These are phyloP conservation scores for Phytophthora palmivora DNA, from an alignment of 352 stramenopile genomes.

Conservation along the genomic window DNA sequence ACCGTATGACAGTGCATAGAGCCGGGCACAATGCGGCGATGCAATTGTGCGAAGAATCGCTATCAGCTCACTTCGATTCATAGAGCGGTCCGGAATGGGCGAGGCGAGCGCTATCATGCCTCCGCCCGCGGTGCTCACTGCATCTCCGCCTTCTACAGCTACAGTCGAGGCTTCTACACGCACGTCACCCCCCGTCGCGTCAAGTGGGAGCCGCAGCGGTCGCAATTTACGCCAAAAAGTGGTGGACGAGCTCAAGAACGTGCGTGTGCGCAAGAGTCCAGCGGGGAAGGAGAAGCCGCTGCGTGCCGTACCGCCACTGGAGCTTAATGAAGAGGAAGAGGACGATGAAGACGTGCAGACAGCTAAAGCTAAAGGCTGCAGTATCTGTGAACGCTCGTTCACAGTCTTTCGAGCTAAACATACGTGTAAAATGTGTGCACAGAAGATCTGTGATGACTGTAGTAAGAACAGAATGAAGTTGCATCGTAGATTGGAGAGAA, in stretches of 20 bases:
- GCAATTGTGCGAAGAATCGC: constrained; percentile 15
- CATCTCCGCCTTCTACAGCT: constrained; percentile 3
- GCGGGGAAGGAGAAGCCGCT: constrained; percentile 15
- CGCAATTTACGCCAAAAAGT: constrained; percentile 63
- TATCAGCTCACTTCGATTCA: neutral
- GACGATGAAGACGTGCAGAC: constrained; percentile 30
- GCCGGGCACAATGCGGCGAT: constrained; percentile 13
- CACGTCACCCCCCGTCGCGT: constrained; percentile 12
- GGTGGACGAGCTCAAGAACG: constrained; percentile 76
- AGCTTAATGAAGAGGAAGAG: constrained; percentile 43
- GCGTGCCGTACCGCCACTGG: constrained; percentile 21
- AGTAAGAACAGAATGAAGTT: constrained; percentile 85
- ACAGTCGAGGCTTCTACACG: neutral
- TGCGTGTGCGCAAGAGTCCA: constrained; percentile 47
- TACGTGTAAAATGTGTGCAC: constrained; percentile 75
- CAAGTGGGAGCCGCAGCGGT: constrained; percentile 22
- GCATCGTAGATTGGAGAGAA: constrained; percentile 66
- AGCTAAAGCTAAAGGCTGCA: constrained; percentile 48
- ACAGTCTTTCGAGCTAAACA: constrained; percentile 84
- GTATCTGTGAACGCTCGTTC: constrained; percentile 76
- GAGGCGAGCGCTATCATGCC: constrained; percentile 27
- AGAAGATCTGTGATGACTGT: constrained; percentile 85
- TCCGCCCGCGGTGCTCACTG: constrained; percentile 7
- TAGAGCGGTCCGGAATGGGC: constrained; percentile 26
- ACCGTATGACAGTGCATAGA: constrained; percentile 20